Conservation (phyloP, 1,284 basidiomycete species). For the Psilocybe mexicana region DNA sequence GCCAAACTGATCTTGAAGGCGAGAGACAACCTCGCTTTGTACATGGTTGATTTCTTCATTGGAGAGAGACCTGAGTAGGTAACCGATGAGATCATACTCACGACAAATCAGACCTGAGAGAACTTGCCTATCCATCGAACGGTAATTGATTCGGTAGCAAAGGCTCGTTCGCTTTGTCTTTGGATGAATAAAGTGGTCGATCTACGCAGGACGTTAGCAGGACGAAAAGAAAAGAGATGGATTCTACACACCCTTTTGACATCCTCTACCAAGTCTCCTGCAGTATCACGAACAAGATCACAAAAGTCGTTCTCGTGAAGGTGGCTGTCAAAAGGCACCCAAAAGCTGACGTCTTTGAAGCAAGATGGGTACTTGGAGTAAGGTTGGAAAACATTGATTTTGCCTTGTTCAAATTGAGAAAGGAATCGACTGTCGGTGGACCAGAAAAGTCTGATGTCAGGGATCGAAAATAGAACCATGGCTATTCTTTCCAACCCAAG, state of each 20-base stretch:
- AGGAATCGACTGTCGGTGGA: constrained; percentile 87
- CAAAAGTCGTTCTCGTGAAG: constrained; percentile 98
- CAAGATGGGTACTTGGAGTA: constrained; percentile 91
- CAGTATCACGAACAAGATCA: constrained; percentile 90
- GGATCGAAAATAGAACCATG: constrained; percentile 97
- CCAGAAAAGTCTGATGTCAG: constrained; percentile 99
- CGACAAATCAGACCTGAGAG: background rate
- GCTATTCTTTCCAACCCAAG: constrained; percentile 97
- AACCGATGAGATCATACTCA: constrained; percentile 2
- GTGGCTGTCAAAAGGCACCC: constrained; percentile 57
- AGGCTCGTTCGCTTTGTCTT: constrained; percentile 81
- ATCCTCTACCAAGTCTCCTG: constrained; percentile 90
- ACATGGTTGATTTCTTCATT: constrained; percentile 89
- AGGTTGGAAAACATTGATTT: constrained; percentile 80
- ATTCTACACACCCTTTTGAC: constrained; percentile 69
- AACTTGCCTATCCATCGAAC: constrained; percentile 91
- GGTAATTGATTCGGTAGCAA: constrained; percentile 93
- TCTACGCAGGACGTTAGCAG: constrained; percentile 45
- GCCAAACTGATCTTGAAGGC: constrained; percentile 60
- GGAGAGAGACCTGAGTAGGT: constrained; percentile 67
- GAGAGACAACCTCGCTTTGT: constrained; percentile 59
- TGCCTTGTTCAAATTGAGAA: constrained; percentile 79
- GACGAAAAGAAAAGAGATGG: background rate
- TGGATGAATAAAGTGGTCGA: constrained; percentile 92
- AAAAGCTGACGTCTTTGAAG: constrained; percentile 92